These are phyloP conservation scores for Priceomyces medius DNA, from an alignment of 805 yeast genomes.

Conservation along the genomic window DNA sequence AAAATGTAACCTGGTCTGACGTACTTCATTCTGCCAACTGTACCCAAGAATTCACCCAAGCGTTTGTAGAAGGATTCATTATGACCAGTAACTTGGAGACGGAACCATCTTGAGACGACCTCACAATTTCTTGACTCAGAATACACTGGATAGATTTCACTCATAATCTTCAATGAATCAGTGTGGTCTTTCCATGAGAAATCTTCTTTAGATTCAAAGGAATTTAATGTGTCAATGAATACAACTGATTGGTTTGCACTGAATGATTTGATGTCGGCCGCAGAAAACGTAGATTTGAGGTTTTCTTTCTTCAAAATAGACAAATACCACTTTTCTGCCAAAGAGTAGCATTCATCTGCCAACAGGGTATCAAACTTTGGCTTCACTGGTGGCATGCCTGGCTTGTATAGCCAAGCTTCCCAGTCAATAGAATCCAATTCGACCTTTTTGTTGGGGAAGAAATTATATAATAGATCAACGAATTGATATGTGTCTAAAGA, in stretches of 20 bases:
- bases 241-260: slow-evolving; percentile 76
- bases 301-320: slow-evolving; percentile 24
- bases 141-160: slow-evolving; percentile 38
- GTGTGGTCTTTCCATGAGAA: slow-evolving; percentile 38
- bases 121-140: slow-evolving; percentile 70
- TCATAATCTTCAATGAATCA: slow-evolving; percentile 32
- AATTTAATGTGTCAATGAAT: slow-evolving; percentile 67
- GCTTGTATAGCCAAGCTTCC: slow-evolving; percentile 76
- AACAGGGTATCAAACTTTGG: slow-evolving; percentile 77
- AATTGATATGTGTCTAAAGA: slow-evolving; percentile 84
- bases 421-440: slow-evolving; percentile 75
- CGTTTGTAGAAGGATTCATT: slow-evolving; percentile 45
- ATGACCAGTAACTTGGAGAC: slow-evolving; percentile 59
- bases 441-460: slow-evolving; percentile 47
- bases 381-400: slow-evolving; percentile 83
- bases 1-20: slow-evolving; percentile 82
- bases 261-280: slow-evolving; percentile 55
- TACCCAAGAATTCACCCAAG: slow-evolving; percentile 81
- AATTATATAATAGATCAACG: slow-evolving; percentile 70
- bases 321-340: slow-evolving; percentile 66
- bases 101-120: slow-evolving; percentile 74
- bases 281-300: slow-evolving; percentile 32
- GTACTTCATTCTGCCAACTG: slow-evolving; percentile 93
- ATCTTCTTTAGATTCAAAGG: slow-evolving; percentile 42
- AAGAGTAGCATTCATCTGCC: slow-evolving; percentile 66